Conservation (phyloP, 2,329 filamentous ascomycete species). For the Paecilomyces niveus region DNA sequence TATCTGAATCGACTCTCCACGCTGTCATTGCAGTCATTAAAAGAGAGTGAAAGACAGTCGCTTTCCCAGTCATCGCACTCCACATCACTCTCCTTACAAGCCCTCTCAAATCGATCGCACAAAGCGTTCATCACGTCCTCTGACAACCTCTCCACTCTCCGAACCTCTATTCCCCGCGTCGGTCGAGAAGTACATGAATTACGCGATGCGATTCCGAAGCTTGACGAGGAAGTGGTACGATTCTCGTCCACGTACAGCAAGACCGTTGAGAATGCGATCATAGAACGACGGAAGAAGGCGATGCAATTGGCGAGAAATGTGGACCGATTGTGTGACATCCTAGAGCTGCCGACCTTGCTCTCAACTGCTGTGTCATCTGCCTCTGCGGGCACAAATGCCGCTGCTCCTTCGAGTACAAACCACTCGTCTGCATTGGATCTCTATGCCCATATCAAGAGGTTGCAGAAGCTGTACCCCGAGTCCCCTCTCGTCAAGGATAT, state of each 20-base stretch:
- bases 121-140: slow-evolving; percentile 76
- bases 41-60: slow-evolving; percentile 66
- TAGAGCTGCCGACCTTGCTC: slow-evolving; percentile 81
- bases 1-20: slow-evolving; percentile 76
- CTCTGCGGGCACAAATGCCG: slow-evolving; percentile 30
- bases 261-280: slow-evolving; percentile 58
- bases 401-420: slow-evolving; percentile 52
- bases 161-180: slow-evolving; percentile 63
- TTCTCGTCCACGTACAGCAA: slow-evolving; percentile 83
- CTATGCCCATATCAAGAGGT: slow-evolving; percentile 82
- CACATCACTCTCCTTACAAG: slow-evolving; percentile 73
- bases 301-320: slow-evolving; percentile 79
- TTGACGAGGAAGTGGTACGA: slow-evolving; percentile 69
- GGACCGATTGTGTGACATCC: slow-evolving; percentile 80
- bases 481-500: slow-evolving; percentile 70
- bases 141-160: slow-evolving; percentile 66
- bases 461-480: slow-evolving; percentile 74
- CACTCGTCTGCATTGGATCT: slow-evolving; percentile 88
- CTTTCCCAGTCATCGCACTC: slow-evolving; percentile 78
- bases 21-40: slow-evolving; percentile 65
- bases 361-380: slow-evolving; percentile 58
- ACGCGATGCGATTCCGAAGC: slow-evolving; percentile 63
- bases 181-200: slow-evolving; percentile 60
- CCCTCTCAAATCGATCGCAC: slow-evolving; percentile 82
- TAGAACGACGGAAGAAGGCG: slow-evolving; percentile 69